Conservation (phyloP, 495 filamentous ascomycete genomes). For the Podospora australis region DNA sequence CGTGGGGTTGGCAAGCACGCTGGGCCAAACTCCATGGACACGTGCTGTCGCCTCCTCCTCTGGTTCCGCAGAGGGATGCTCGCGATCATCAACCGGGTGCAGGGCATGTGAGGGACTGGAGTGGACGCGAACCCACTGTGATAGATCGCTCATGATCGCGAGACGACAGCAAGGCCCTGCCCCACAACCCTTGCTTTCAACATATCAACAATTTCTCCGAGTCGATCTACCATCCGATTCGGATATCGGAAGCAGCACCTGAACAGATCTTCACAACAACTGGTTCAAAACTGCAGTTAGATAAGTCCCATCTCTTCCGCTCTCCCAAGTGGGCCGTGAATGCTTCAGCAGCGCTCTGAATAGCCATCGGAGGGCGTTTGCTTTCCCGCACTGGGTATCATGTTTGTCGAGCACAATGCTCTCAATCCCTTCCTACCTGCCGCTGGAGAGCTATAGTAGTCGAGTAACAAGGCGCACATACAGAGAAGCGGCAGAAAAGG, state of each 20-base stretch:
- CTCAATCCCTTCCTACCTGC: conserved; percentile 10
- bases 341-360: too few relatives aligned
- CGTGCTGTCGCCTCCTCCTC: conserved; percentile 1
- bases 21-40: not conserved
- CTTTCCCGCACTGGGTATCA: too few relatives aligned
- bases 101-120: not conserved
- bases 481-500: conserved; percentile 9
- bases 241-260: conserved; percentile 5
- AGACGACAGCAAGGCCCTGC: not conserved
- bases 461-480: conserved; percentile 3
- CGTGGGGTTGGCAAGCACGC: conserved; percentile 12
- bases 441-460: conserved; percentile 6
- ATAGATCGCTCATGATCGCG: not conserved
- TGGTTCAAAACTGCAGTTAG: too few relatives aligned
- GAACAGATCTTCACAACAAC: too few relatives aligned
- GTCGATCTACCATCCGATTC: conserved; percentile 12
- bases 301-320: too few relatives aligned
- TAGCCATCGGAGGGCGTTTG: too few relatives aligned
- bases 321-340: too few relatives aligned
- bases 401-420: conserved; percentile 1
- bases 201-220: conserved; percentile 7
- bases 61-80: conserved; percentile 8
- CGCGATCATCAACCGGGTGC: not conserved
- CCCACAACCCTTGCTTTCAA: too few relatives aligned
- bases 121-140: too few relatives aligned